Percentiles rank a stretch among this genome's conserved stretches.
Conservation (phyloP, 306 rosid species). For the Trichosanthes cucumerina region DNA sequence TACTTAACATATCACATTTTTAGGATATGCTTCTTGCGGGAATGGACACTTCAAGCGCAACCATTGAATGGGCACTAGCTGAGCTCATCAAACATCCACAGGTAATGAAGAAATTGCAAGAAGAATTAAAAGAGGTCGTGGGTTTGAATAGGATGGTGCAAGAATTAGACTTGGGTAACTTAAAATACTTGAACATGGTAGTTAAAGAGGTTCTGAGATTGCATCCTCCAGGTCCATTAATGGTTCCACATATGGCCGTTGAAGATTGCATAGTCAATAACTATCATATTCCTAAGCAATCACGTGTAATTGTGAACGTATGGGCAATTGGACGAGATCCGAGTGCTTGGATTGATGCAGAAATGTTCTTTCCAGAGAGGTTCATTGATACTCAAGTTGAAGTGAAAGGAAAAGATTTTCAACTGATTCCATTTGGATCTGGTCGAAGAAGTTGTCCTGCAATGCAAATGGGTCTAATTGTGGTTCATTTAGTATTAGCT, state of each 20-base stretch:
- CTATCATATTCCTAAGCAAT: conserved; percentile 34
- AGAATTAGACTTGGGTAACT: conserved; percentile 43
- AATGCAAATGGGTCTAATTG: conserved; percentile 14
- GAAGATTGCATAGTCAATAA: conserved; percentile 43
- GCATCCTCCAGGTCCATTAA: conserved; percentile 51
- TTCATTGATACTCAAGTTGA: conserved; percentile 18
- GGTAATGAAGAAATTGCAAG: conserved; percentile 47
- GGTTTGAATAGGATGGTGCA: conserved; percentile 47
- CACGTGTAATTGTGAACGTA: conserved; percentile 15
- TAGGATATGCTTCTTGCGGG: conserved; percentile 48
- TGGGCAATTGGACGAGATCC: conserved; percentile 29
- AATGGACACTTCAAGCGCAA: conserved; percentile 45
- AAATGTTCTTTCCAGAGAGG: conserved; percentile 22
- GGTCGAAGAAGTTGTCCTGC: conserved; percentile 34
- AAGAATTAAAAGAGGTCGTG: conserved; percentile 37
- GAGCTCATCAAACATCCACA: conserved; percentile 43
- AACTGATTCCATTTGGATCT: conserved; percentile 28
- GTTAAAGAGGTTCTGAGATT: conserved; percentile 47
- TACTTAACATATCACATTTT: neutral
- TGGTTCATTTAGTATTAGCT: conserved; percentile 18
- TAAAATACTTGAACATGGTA: conserved; percentile 34
- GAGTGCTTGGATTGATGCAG: conserved; percentile 22
- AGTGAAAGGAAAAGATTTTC: conserved; percentile 19
- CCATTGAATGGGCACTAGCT: conserved; percentile 42
- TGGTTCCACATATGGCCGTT: conserved; percentile 37